phyloP scores from a whole-genome alignment of 73 alveolate species.

The Tetrahymena elliotti region DNA sequence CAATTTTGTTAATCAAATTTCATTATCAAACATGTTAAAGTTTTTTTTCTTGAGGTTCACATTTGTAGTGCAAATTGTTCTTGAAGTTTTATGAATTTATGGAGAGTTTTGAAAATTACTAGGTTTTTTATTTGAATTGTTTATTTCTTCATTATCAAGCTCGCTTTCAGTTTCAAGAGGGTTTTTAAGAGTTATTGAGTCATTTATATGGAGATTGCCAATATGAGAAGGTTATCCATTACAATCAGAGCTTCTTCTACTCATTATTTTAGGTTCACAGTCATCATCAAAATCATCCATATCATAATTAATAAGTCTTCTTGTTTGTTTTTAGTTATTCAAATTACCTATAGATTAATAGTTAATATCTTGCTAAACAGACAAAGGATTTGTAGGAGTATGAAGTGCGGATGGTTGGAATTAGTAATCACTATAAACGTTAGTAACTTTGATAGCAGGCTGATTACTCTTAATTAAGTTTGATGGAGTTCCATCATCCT shows the following conservation, averaged over 20 bases:
- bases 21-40: background rate
- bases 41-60: background rate
- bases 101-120: background rate
- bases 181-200: background rate
- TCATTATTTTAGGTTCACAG: background rate
- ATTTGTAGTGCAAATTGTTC: background rate
- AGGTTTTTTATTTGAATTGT: background rate
- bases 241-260: background rate
- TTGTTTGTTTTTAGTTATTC: background rate
- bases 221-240: background rate
- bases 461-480: background rate
- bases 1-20: background rate
- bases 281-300: background rate
- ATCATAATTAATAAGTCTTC: background rate
- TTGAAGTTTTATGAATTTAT: background rate
- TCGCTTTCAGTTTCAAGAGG: background rate
- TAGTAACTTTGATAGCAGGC: background rate
- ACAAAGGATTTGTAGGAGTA: background rate
- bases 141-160: background rate
- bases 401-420: background rate
- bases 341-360: background rate
- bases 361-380: background rate
- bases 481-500: background rate
- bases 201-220: background rate
- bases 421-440: background rate